Percentiles rank a stretch among this genome's conserved stretches.
These are phyloP conservation scores for Globisporangium mamillatum DNA, from an alignment of 352 stramenopile genomes.

Conservation along the genomic window DNA sequence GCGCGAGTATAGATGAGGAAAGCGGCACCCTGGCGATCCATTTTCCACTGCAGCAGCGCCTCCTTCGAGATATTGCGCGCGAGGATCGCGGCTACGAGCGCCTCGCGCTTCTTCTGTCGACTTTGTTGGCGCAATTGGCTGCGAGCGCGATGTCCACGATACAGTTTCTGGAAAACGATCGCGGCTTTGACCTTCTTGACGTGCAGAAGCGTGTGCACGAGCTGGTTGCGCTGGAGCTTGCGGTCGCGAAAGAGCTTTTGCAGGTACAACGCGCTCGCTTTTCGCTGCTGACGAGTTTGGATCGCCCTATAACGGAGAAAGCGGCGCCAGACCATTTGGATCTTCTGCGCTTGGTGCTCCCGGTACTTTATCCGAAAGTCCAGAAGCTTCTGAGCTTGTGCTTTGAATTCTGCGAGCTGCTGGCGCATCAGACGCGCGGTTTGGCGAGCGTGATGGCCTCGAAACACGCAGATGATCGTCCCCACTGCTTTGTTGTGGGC, in stretches of 20 bases:
- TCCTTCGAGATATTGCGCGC: conserved; percentile 36
- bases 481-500: conserved; percentile 30
- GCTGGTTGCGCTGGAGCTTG: conserved; percentile 33
- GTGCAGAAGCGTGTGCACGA: conserved; percentile 38
- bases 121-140: conserved; percentile 12
- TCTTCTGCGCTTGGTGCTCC: conserved; percentile 36
- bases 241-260: conserved; percentile 36
- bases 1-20: conserved; percentile 40
- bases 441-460: conserved; percentile 32
- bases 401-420: conserved; percentile 23
- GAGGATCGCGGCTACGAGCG: conserved; percentile 30
- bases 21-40: conserved; percentile 41
- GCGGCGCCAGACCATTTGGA: conserved; percentile 50
- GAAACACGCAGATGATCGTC: conserved; percentile 40
- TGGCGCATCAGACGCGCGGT: conserved; percentile 24
- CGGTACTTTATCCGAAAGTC: conserved; percentile 43
- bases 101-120: conserved; percentile 24
- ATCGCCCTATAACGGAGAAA: conserved; percentile 26
- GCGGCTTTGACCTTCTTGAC: conserved; percentile 28
- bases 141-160: conserved; percentile 33
- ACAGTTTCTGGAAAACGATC: conserved; percentile 41
- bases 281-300: conserved; percentile 23
- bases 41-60: conserved; percentile 39
- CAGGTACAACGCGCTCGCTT: conserved; percentile 28
- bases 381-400: conserved; percentile 33